phyloP scores from a whole-genome alignment of 78 protist genomes.

The Dictyostelium citrinum region DNA sequence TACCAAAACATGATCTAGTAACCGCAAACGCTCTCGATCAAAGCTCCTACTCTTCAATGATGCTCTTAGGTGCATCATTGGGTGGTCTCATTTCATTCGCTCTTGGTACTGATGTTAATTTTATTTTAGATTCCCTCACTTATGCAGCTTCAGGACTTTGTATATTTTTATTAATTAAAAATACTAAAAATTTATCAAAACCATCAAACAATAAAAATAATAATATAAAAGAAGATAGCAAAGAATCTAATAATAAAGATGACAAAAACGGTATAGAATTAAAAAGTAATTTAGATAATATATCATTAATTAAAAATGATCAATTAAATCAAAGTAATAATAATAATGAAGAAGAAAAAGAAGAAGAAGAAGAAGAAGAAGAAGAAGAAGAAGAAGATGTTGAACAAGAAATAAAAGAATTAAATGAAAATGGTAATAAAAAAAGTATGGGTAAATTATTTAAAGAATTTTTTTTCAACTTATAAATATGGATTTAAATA shows the following conservation, averaged over 20 bases:
- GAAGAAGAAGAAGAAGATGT: neutral
- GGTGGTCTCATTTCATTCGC: constrained; percentile 23
- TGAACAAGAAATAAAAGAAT: too few species aligned
- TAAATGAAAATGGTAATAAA: too few species aligned
- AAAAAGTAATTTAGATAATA: neutral
- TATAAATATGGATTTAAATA: constrained; percentile 25
- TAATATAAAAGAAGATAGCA: too few species aligned
- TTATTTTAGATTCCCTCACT: neutral
- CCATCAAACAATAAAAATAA: neutral
- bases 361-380: neutral
- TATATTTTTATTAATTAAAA: constrained; percentile 21
- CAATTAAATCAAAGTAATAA: neutral
- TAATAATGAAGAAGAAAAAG: neutral
- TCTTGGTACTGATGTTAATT: constrained; percentile 36
- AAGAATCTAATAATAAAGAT: neutral
- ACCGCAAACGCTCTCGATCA: constrained; percentile 68
- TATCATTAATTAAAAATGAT: constrained; percentile 18
- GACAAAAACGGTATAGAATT: neutral
- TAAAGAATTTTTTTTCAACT: constrained; percentile 7
- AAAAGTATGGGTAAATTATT: neutral
- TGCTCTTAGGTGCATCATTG: constrained; percentile 49
- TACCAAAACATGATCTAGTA: constrained; percentile 1
- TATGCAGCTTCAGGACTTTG: constrained; percentile 15
- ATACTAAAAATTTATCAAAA: neutral
- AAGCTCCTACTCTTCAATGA: constrained; percentile 46